Evolutionary conservation across 2,329 filamentous ascomycete genomes (phyloP), one percentile per base, ranked within the genome.

Genomic region (Arthrobotrys entomopaga): DNA sequence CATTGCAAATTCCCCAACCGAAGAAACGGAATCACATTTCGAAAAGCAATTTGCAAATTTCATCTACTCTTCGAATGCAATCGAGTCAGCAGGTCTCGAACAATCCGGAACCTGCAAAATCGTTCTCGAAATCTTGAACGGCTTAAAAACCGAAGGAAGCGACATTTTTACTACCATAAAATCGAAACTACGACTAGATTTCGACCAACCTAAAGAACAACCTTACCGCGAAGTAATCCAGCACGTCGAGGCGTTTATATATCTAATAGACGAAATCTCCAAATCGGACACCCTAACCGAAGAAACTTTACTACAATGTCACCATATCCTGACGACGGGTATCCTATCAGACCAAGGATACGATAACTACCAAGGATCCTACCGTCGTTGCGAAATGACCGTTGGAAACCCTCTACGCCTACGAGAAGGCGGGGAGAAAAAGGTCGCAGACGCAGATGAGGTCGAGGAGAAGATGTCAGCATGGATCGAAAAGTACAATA

Each of bases 51-150:
- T 63, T 19, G 49, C 57, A 7, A 40, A 52, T 10, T 70, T 56
- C 19, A 63, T 70, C 8, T 70, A 42, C 24, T 56, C 49, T 4
- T 70, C 57, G n/a, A 70, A 70, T 43, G 24, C 40, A 11, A 63
- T 70, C 19, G 65, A 70, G 20, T 0, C 11, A 5, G 65, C 40
- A 8, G 65, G 65, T 13, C 42, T 57, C 0, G 38, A 56, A 3
- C 8, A 50, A 22, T 24, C 42, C 10, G 65, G 56, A 7, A 70
- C 65, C 1, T 22, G 3, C 5, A 57, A 13, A 3, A 5, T 70
- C 19, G 57, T 70, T 11, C 19, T 6, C 20, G 24, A 40, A 15
- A 26, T 53, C 2, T 15, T 67, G 5, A 8, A 3, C 16, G 15
- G 20, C 8, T 16, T 16, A 10, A 10, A 20, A 15, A 26, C 15